These are phyloP conservation scores for Psilocybe mexicana DNA, from an alignment of 1,284 basidiomycete genomes.

Conservation along the genomic window DNA sequence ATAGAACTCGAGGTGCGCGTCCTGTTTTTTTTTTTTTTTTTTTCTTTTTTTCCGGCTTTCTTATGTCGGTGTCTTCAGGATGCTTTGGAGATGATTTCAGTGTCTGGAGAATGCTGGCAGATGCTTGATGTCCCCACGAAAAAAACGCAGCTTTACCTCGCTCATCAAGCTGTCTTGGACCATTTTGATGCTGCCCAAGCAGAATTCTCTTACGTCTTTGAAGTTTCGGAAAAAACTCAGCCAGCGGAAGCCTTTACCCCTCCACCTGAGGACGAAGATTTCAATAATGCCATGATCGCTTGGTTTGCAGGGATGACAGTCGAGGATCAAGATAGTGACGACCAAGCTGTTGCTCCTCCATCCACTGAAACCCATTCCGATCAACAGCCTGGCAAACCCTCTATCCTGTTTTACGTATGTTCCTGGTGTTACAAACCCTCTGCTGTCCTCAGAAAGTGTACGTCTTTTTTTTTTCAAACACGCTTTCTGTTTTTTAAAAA, in stretches of 20 bases:
- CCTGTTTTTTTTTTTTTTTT: not conserved
- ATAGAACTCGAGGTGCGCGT: conserved; percentile 47
- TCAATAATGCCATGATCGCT: conserved; percentile 53
- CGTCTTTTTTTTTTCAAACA: not conserved
- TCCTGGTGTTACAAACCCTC: conserved; percentile 61
- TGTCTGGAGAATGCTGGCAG: conserved; percentile 49
- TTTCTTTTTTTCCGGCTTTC: not conserved
- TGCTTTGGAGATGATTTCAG: conserved; percentile 42
- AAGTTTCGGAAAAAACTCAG: conserved; percentile 32
- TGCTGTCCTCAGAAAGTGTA: conserved; percentile 52
- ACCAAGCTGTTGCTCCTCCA: not conserved
- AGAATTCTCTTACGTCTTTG: conserved; percentile 46
- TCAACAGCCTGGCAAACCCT: conserved; percentile 39
- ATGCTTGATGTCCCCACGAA: conserved; percentile 44
- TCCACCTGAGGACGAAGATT: conserved; percentile 21
- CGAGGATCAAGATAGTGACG: conserved; percentile 23
- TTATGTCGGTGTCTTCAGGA: conserved; percentile 28
- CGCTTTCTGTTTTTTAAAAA: not conserved
- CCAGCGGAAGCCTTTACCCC: no score
- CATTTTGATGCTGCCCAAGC: conserved; percentile 41
- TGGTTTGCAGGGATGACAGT: conserved; percentile 53
- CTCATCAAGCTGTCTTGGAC: conserved; percentile 46
- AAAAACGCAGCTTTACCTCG: conserved; percentile 48
- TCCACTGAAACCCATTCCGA: conserved; percentile 36
- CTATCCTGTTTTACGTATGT: conserved; percentile 46